Evolutionary conservation across 2,329 filamentous ascomycete species (phyloP).

Genomic region (Sarocladiaceae sp.): DNA sequence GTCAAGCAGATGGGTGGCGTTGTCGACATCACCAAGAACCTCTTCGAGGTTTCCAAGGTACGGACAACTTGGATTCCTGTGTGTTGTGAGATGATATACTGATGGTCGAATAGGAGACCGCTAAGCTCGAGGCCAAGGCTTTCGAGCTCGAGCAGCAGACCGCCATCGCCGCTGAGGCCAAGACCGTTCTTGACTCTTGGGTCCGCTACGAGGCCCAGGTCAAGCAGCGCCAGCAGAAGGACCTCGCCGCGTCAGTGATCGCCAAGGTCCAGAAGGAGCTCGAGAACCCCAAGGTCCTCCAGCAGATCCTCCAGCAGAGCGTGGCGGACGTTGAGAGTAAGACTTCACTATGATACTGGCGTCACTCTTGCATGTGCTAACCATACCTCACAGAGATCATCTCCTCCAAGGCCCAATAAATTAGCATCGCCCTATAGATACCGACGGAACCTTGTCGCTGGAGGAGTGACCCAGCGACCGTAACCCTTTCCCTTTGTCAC

Average conservation of each 20-base stretch:
- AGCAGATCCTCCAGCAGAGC: slow-evolving; percentile 98
- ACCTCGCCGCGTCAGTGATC: slow-evolving; percentile 89
- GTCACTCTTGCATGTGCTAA: slow-evolving; percentile 26
- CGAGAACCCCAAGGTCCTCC: slow-evolving; percentile 93
- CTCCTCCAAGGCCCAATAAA: slow-evolving; percentile 59
- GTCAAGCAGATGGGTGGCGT: slow-evolving; percentile 93
- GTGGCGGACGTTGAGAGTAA: slow-evolving; percentile 93
- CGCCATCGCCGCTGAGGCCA: slow-evolving; percentile 86
- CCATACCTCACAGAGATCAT: slow-evolving; percentile 48
- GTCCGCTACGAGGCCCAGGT: slow-evolving; percentile 98
- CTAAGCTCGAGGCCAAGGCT: slow-evolving; percentile 89
- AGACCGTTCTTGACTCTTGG: slow-evolving; percentile 95
- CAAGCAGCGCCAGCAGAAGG: slow-evolving; percentile 96
- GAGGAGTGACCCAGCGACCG: slow-evolving; percentile 10
- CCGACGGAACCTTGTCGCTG: slow-evolving; percentile 24
- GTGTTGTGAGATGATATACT: slow-evolving; percentile 11
- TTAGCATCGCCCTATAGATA: neutral
- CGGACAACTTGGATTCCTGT: slow-evolving; percentile 18
- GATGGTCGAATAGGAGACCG: slow-evolving; percentile 71
- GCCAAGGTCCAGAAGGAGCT: slow-evolving; percentile 99
- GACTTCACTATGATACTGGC: slow-evolving; percentile 13
- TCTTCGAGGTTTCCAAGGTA: slow-evolving; percentile 98
- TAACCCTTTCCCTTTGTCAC: slow-evolving; percentile 46
- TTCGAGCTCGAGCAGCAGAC: slow-evolving; percentile 98
- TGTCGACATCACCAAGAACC: slow-evolving; percentile 92